A percentile compares a stretch with the other conserved stretches of the same genome.
Conservation (phyloP, 2,329 filamentous ascomycete species). For the Exophiala oligosperma region DNA sequence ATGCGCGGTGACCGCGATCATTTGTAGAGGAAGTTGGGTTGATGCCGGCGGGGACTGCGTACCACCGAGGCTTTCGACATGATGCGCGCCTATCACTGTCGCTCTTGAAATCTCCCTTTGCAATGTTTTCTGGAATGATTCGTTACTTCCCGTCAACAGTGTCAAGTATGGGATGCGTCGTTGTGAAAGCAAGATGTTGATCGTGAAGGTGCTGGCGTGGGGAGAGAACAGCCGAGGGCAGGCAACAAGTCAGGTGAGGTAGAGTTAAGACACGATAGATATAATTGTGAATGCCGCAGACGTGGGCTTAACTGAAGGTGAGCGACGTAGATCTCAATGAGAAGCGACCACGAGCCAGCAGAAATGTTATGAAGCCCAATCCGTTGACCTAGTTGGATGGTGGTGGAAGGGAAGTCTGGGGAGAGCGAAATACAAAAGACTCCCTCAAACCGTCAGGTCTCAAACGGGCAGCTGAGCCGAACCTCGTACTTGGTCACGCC, state of each 20-base stretch:
- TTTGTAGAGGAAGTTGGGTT: neutral
- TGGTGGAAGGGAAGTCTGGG: neutral
- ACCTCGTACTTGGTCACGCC: neutral
- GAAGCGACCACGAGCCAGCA: neutral
- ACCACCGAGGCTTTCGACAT: slow-evolving; percentile 30
- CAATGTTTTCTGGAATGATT: neutral
- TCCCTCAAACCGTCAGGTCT: neutral
- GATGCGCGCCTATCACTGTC: slow-evolving; percentile 1
- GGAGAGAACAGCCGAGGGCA: neutral
- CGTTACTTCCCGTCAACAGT: neutral
- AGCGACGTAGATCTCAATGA: neutral
- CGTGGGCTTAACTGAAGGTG: neutral
- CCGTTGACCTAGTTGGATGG: neutral
- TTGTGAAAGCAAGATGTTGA: neutral
- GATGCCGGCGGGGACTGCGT: slow-evolving; percentile 4
- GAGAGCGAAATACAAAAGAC: neutral
- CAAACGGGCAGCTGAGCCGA: neutral
- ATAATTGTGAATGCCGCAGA: neutral
- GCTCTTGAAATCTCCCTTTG: neutral
- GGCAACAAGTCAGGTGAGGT: neutral
- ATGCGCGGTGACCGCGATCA: neutral
- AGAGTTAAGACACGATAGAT: neutral
- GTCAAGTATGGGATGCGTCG: neutral
- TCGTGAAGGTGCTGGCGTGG: no score
- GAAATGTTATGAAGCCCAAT: neutral